Conservation (phyloP, 805 yeast genomes). For the Priceomyces castillae region DNA sequence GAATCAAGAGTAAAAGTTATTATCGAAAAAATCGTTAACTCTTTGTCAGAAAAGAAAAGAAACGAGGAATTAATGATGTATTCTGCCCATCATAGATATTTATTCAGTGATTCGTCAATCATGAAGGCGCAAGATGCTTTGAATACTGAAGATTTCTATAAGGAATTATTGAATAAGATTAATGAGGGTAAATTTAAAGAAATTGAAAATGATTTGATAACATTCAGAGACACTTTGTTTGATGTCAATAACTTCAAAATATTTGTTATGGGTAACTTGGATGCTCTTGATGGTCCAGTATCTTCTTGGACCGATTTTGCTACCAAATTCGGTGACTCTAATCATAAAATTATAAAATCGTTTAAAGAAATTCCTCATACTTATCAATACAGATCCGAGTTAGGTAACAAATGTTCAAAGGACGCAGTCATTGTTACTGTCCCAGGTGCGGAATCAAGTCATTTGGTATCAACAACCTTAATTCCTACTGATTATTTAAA, state of each 20-base stretch:
- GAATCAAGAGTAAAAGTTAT: slow-evolving; percentile 65
- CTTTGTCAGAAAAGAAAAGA: slow-evolving; percentile 62
- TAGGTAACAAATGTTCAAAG: slow-evolving; percentile 51
- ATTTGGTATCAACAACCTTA: slow-evolving; percentile 55
- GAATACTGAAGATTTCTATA: slow-evolving; percentile 58
- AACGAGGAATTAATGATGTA: slow-evolving; percentile 62
- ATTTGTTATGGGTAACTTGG: slow-evolving; percentile 67
- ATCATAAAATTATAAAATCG: slow-evolving; percentile 9
- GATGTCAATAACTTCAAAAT: slow-evolving; percentile 60
- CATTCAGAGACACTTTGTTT: slow-evolving; percentile 52
- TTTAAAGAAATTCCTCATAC: slow-evolving; percentile 47
- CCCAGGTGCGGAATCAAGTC: slow-evolving; percentile 84
- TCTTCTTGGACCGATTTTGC: slow-evolving; percentile 52
- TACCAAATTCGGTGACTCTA: slow-evolving; percentile 17
- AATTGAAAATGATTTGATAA: slow-evolving; percentile 50
- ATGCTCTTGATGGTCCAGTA: slow-evolving; percentile 52
- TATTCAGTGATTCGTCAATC: slow-evolving; percentile 59
- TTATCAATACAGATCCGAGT: slow-evolving; percentile 48
- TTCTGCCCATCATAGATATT: slow-evolving; percentile 54
- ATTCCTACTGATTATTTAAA: slow-evolving; percentile 50
- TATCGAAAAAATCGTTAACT: slow-evolving; percentile 57
- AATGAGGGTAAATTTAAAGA: slow-evolving; percentile 51
- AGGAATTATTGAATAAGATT: slow-evolving; percentile 42
- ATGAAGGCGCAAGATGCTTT: slow-evolving; percentile 64
- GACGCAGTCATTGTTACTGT: slow-evolving; percentile 65